Percentiles rank a stretch among this genome's conserved stretches.
Evolutionary conservation across 176 grass and related monocot genomes (phyloP).

Genomic region (Triticum dicoccoides): DNA sequence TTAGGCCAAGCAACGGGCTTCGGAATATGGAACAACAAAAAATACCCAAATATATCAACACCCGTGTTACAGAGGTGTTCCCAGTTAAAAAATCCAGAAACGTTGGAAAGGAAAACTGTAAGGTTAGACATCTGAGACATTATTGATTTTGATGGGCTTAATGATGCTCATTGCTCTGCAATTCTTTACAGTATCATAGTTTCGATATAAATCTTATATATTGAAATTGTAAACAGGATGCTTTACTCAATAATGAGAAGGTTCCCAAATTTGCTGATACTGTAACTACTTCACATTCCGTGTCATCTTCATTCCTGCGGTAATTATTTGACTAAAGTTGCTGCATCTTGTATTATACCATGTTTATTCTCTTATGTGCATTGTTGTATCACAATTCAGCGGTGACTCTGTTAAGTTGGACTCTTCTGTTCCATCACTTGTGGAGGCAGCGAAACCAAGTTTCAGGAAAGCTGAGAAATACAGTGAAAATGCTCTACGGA

Average conservation of each 20-base stretch:
- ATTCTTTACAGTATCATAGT: background rate
- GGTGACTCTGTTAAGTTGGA: conserved; percentile 23
- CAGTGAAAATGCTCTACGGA: conserved; percentile 66
- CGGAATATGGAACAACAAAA: conserved; percentile 42
- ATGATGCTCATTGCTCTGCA: background rate
- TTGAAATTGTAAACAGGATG: conserved; percentile 43
- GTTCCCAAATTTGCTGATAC: conserved; percentile 17
- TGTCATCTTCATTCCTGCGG: conserved; percentile 31
- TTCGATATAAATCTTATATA: background rate
- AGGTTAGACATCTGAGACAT: conserved; percentile 33
- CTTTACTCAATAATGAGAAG: conserved; percentile 34
- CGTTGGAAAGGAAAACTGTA: conserved; percentile 55
- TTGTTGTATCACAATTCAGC: conserved; percentile 17
- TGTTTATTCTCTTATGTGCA: conserved; percentile 12
- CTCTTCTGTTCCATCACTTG: conserved; percentile 15
- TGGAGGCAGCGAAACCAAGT: conserved; percentile 36
- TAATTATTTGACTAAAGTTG: conserved; percentile 13
- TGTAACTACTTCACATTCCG: conserved; percentile 26
- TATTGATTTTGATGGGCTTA: background rate
- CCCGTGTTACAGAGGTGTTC: conserved; percentile 68
- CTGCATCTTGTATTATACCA: background rate
- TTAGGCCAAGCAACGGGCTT: conserved; percentile 27
- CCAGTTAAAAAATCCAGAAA: conserved; percentile 65
- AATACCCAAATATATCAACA: conserved; percentile 66
- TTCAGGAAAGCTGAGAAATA: conserved; percentile 62